Evolutionary conservation across 305 asterid genomes (phyloP).

Genomic region (Fraxinus greggii): DNA sequence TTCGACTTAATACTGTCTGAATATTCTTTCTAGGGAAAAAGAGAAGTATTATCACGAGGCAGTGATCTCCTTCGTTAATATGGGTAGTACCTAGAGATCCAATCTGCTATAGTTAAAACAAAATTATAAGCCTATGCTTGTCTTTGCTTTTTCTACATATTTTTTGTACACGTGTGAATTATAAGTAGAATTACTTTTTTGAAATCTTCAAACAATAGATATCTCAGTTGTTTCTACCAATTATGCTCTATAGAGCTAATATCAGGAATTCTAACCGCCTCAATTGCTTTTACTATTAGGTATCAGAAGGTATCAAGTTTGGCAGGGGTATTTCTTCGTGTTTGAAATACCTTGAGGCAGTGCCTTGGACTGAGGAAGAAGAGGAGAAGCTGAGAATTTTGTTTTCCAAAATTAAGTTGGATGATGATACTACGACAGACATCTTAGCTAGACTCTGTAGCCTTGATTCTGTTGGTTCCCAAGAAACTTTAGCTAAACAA

Average conservation of each 20-base stretch:
- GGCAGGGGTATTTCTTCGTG: constrained; percentile 58
- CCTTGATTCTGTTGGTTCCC: constrained; percentile 43
- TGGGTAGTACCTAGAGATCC: neutral
- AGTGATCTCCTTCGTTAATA: neutral
- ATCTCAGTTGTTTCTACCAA: neutral
- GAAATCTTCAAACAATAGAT: neutral
- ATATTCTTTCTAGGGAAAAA: neutral
- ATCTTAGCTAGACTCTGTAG: constrained; percentile 59
- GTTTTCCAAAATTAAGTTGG: constrained; percentile 44
- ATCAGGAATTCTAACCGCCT: constrained; percentile 15
- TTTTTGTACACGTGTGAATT: neutral
- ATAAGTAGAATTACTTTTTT: neutral
- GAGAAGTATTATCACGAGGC: neutral
- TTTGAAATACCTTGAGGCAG: constrained; percentile 74
- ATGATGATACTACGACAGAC: constrained; percentile 45
- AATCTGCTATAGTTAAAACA: neutral
- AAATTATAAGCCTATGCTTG: neutral
- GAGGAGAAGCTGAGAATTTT: constrained; percentile 77
- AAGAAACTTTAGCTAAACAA: constrained; percentile 55
- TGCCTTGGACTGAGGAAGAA: constrained; percentile 95
- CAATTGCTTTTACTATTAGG: constrained; percentile 38
- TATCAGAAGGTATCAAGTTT: constrained; percentile 56
- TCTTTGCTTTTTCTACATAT: neutral
- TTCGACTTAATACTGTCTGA: neutral
- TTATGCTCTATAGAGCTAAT: neutral